These are phyloP conservation scores for Pythium graminicola DNA, from an alignment of 352 stramenopile genomes.

Conservation along the genomic window DNA sequence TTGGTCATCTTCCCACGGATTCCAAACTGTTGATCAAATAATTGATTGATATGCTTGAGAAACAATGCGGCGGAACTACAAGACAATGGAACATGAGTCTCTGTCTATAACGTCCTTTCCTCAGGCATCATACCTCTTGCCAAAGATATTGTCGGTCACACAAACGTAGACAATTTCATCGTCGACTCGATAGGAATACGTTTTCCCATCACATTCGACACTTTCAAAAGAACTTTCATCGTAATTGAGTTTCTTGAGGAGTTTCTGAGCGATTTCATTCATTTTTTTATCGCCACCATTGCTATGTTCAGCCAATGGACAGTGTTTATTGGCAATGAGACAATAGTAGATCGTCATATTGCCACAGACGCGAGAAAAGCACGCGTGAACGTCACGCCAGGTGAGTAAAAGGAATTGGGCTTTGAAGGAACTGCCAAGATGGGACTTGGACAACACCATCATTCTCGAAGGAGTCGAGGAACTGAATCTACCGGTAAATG, in stretches of 20 bases:
- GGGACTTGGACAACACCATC: constrained; percentile 12
- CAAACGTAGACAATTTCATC: constrained; percentile 82
- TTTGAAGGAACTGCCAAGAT: not conserved
- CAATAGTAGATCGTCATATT: constrained; percentile 84
- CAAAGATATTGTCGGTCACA: constrained; percentile 71
- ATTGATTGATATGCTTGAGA: constrained; percentile 78
- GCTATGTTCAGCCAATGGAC: constrained; percentile 72
- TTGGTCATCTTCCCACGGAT: constrained; percentile 85
- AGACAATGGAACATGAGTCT: not conserved
- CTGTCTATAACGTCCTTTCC: not conserved
- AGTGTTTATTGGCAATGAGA: constrained; percentile 77
- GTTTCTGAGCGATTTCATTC: constrained; percentile 79
- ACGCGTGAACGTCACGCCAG: no score
- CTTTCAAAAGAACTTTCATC: constrained; percentile 64
- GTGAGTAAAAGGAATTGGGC: not conserved
- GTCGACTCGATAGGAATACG: constrained; percentile 82
- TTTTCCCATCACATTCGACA: constrained; percentile 77
- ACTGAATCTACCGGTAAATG: constrained; percentile 8
- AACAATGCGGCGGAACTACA: constrained; percentile 70
- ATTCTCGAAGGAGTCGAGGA: constrained; percentile 4
- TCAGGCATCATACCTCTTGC: constrained; percentile 47
- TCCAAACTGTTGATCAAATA: constrained; percentile 82
- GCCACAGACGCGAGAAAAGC: not conserved
- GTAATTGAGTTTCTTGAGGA: constrained; percentile 83
- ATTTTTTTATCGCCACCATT: constrained; percentile 81